phyloP scores from a whole-genome alignment of 2,329 filamentous ascomycete species.

The Beauveria asiatica region DNA sequence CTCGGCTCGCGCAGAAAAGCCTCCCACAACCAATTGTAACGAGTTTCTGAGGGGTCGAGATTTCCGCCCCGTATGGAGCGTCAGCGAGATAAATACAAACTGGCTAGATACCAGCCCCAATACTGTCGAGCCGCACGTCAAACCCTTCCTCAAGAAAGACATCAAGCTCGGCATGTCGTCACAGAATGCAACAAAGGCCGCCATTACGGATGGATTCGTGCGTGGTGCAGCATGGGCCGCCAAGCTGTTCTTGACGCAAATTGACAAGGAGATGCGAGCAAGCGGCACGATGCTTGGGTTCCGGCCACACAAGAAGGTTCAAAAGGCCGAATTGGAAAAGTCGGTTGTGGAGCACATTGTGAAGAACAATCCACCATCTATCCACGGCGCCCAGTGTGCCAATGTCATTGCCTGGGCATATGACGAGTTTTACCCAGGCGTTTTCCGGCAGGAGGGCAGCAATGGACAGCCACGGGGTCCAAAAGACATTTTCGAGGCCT shows the following conservation, averaged over 20 bases:
- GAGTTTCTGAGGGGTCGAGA: not conserved
- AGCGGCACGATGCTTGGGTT: conserved; percentile 7
- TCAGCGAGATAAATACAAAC: not conserved
- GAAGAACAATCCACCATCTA: conserved; percentile 1
- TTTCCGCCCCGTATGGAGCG: conserved; percentile 1
- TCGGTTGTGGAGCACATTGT: conserved; percentile 5
- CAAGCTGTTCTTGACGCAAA: not conserved
- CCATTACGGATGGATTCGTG: conserved; percentile 3
- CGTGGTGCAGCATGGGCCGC: conserved; percentile 5
- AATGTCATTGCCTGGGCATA: conserved; percentile 4
- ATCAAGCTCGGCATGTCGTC: conserved; percentile 6
- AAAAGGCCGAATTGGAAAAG: not conserved
- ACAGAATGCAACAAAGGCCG: conserved; percentile 2
- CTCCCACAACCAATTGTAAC: not conserved
- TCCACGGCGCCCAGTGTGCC: not conserved
- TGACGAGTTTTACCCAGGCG: conserved; percentile 9
- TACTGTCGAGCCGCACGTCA: not conserved
- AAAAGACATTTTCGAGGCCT: not conserved
- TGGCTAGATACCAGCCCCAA: not conserved
- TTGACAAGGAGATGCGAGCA: conserved; percentile 1
- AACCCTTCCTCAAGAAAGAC: not conserved
- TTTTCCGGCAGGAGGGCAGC: conserved; percentile 1
- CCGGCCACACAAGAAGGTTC: conserved; percentile 2
- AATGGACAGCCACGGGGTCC: not conserved
- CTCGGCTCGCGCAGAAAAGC: not conserved